Conservation (phyloP, 306 rosid genomes). For the Rosa rugosa region DNA sequence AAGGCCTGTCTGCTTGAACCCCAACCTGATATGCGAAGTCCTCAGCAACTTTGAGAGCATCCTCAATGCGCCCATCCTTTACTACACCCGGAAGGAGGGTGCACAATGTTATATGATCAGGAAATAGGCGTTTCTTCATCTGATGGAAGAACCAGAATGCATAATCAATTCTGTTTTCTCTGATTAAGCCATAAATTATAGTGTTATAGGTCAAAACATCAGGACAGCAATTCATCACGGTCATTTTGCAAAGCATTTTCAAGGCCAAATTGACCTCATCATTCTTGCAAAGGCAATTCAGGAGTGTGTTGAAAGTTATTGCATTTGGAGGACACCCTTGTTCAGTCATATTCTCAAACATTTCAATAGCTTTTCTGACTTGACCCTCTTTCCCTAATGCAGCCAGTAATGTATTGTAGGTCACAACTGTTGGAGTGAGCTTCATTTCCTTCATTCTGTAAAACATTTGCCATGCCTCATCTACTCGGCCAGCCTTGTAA, state of each 20-base stretch:
- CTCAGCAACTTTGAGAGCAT: constrained; percentile 56
- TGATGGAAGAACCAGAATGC: constrained; percentile 96
- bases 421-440: constrained; percentile 84
- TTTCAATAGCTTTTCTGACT: constrained; percentile 51
- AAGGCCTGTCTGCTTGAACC: constrained; percentile 40
- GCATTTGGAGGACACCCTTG: constrained; percentile 84
- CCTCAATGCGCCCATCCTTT: constrained; percentile 54
- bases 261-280: constrained; percentile 72
- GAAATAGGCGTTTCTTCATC: constrained; percentile 80
- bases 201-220: constrained; percentile 89
- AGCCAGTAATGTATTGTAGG: constrained; percentile 82
- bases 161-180: constrained; percentile 56
- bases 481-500: constrained; percentile 80
- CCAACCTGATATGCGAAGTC: constrained; percentile 50
- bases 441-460: constrained; percentile 77
- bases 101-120: constrained; percentile 82
- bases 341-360: constrained; percentile 68
- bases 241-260: constrained; percentile 69
- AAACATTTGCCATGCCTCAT: constrained; percentile 88
- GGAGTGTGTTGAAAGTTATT: constrained; percentile 70
- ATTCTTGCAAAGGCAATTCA: constrained; percentile 90
- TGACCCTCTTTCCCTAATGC: constrained; percentile 85
- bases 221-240: constrained; percentile 64
- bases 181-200: constrained; percentile 70
- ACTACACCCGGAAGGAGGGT: constrained; percentile 85